Base-by-base conservation (phyloP, 2,329 filamentous ascomycete genomes). In the Neurospora sp. region DNA sequence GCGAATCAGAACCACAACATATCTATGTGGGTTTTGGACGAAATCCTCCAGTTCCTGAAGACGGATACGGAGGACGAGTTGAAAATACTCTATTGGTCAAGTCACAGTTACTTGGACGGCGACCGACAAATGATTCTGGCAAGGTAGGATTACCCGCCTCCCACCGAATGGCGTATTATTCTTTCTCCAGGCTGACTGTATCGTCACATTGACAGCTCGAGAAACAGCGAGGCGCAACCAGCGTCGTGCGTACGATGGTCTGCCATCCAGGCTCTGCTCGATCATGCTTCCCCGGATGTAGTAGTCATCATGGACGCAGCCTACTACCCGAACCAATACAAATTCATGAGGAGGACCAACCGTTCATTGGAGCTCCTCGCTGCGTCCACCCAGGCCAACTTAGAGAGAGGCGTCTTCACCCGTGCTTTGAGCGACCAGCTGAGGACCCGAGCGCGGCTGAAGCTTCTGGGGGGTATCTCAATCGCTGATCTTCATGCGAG, bases 81-180 rank as follows among this genome's bases (percentile, higher is more conserved):
- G 69, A 88, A 88, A 74, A 83, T 88, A 69, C 82, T 88, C 66
- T 88, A 86, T 75, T 88, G 88, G 74, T 83, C 82, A 15, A 86
- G 86, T 6, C 81, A 85, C 69, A 86, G 83, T 52, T 86, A 83
- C 73, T 78, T 88, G 36, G 84, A 88, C 72, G 81, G 80, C 6
- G 83, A 87, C 69, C 80, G 85, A 65, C 84, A 88, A 72, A 87
- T 88, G 84, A 81, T 87, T 39, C 79, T 88, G 52, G 82, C 86
- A 62, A 88, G 86, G 86, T 87, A 77, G 71, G 80, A 62, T 17
- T 33, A 72, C 11, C 6, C 40, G 19, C 19, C 4, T 40, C 52
- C 37, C 8, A 40, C 40, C 8, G n/a, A 57, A 23, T 52, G n/a
- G 8, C 33, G 8, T 11, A 4, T 19, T 40, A 3, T 6, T 38